Base-by-base conservation (phyloP, 2,329 filamentous ascomycete species). In the Gaeumannomyces tritici region DNA sequence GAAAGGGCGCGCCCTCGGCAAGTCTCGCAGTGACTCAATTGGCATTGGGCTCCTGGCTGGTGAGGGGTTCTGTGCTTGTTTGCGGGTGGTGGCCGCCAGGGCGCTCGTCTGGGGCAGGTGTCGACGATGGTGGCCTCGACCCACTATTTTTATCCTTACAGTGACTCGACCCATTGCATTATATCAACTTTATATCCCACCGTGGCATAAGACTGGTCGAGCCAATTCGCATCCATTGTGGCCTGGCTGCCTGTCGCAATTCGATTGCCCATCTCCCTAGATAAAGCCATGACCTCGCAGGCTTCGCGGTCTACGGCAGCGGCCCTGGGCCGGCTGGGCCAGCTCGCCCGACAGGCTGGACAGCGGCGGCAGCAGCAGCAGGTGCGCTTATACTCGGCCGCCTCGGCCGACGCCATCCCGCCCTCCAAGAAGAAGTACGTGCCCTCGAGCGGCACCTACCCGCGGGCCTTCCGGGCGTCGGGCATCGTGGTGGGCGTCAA, bases 401-500 rank as follows among this genome's bases (percentile, higher is more conserved):
- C 84, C 2, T 76, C 80, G 61, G 79, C 81, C 68, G 79, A 80
- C 62, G 74, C 77, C 42, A 80, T 96, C 63, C 92, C 93, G 1
- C 82, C 84, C 21, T 84, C 89, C 64, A 99, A 98, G 80, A 84
- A 88, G 74, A 96, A 96, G 76, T 97, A 96, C 75, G 86, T 98
- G 61, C 93, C 95, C 11, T 88, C 85, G 1, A 84, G 83, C 55
- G 95, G 93, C 66, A 91, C 86, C 26, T 98, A 98, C 71, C 95
- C 95, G 5, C 87, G 90, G 73, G 95, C 93, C 57, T 99, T 98
- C 80, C 79, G 85, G 57, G 91, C 90, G 33, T 91, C 91, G 15
- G 93, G 91, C 65, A 90, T 91, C 60, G 87, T 96, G 71, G 93
- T 96, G 54, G 93, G 95, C 61, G 92, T 99, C 69, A 99, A 99